Percentiles rank a stretch among this genome's conserved stretches.
Conservation (phyloP, 352 stramenopile species). For the Phytophthora pluvialis region DNA sequence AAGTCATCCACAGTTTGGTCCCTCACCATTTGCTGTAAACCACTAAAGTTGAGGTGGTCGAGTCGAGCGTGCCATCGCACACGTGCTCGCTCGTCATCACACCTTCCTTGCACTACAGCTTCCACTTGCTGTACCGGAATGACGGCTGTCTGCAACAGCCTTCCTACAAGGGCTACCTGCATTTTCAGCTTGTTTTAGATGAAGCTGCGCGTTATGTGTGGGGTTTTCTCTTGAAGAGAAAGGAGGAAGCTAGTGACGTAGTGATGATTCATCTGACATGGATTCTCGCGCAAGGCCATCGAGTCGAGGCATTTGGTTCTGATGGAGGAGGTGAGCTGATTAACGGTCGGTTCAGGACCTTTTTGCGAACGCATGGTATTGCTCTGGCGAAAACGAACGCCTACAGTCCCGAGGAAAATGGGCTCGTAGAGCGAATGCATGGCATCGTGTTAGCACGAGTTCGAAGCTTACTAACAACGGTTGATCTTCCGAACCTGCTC, state of each 20-base stretch:
- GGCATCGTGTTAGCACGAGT: neutral
- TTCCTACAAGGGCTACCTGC: conserved; percentile 14
- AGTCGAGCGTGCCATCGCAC: too few relatives aligned
- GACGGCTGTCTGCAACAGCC: conserved; percentile 8
- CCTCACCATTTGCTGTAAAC: too few relatives aligned
- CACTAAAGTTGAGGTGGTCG: too few relatives aligned
- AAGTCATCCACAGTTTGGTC: too few relatives aligned
- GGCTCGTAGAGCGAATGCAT: conserved; percentile 3
- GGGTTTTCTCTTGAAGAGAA: conserved; percentile 12
- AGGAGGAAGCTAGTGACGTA: conserved; percentile 1
- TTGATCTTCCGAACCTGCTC: neutral
- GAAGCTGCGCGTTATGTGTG: conserved; percentile 11
- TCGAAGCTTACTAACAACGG: neutral
- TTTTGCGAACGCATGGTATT: conserved; percentile 3
- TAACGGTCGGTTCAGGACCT: neutral
- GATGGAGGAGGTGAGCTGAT: conserved; percentile 13
- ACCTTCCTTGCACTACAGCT: too few relatives aligned
- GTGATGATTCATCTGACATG: conserved; percentile 8
- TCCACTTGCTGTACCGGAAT: too few relatives aligned
- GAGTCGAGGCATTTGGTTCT: conserved; percentile 8
- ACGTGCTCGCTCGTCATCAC: too few relatives aligned
- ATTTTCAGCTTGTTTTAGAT: conserved; percentile 20
- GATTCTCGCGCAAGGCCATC: conserved; percentile 7
- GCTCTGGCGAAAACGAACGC: neutral
- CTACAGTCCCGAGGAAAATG: conserved; percentile 20